Evolutionary conservation across 225 moss, liverwort and hornwort genomes (phyloP).

Genomic region (Pleurozium schreberi): DNA sequence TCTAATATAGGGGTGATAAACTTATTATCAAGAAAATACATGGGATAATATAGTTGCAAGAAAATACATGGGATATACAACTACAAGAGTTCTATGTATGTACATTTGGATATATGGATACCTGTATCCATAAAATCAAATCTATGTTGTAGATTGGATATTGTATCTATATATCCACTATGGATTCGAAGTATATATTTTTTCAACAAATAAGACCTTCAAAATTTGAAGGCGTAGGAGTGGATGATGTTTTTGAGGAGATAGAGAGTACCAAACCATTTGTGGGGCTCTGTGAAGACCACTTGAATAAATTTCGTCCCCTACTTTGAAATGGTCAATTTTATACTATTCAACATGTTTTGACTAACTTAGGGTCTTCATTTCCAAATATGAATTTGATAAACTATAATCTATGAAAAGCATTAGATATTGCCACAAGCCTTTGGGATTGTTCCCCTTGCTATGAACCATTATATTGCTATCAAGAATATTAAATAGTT

Average conservation of each 20-base stretch:
- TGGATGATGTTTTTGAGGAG: background rate
- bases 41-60: rapidly evolving
- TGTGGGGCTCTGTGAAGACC: background rate
- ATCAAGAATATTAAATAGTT: too few relatives aligned
- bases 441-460: too few relatives aligned
- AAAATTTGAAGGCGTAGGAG: rapidly evolving
- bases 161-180: background rate
- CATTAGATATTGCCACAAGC: too few relatives aligned
- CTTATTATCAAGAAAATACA: too few relatives aligned
- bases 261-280: background rate
- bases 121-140: background rate
- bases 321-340: background rate
- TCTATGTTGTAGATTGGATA: rapidly evolving
- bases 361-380: rapidly evolving
- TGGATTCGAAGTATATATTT: background rate
- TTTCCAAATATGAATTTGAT: background rate
- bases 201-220: background rate
- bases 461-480: too few relatives aligned
- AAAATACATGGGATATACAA: background rate
- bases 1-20: background rate
- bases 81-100: too few relatives aligned
- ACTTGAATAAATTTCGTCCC: background rate
- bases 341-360: rapidly evolving
- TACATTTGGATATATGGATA: too few relatives aligned
- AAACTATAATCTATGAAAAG: too few relatives aligned